Percentiles rank a stretch among this genome's conserved stretches.
These are phyloP conservation scores for Mycocentrospora acerina DNA, from an alignment of 2,329 filamentous ascomycete species.

Conservation along the genomic window DNA sequence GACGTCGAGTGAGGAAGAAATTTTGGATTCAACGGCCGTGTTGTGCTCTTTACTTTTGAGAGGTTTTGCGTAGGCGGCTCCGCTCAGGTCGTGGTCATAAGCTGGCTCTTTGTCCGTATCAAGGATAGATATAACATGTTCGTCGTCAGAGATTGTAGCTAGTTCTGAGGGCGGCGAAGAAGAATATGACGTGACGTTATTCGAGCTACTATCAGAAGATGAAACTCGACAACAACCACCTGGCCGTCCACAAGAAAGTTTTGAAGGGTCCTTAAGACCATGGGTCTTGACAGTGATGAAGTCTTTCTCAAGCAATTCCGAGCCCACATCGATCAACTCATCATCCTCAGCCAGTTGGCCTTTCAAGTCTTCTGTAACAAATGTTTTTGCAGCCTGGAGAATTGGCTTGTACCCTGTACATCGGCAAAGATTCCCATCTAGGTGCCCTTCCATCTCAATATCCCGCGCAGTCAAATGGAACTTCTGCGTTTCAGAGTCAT, in stretches of 20 bases:
- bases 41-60: conserved; percentile 37
- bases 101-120: conserved; percentile 21
- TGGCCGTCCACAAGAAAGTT: conserved; percentile 38
- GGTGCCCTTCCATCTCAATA: conserved; percentile 52
- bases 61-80: conserved; percentile 35
- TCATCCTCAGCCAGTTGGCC: conserved; percentile 51
- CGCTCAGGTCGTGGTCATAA: conserved; percentile 27
- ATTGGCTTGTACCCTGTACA: conserved; percentile 95
- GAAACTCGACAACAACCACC: conserved; percentile 42
- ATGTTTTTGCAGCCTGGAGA: conserved; percentile 87
- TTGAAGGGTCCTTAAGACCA: conserved; percentile 23
- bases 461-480: conserved; percentile 39
- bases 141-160: conserved; percentile 27
- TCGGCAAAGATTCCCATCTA: conserved; percentile 91
- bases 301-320: conserved; percentile 29
- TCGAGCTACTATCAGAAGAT: conserved; percentile 31
- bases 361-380: conserved; percentile 59
- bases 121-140: conserved; percentile 27
- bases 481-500: conserved; percentile 35
- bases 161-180: conserved; percentile 36
- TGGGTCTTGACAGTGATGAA: conserved; percentile 23
- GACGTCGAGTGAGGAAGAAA: conserved; percentile 32
- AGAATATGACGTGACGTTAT: conserved; percentile 25
- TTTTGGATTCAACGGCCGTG: conserved; percentile 54
- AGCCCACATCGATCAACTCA: conserved; percentile 51